A percentile compares a stretch with the other conserved stretches of the same genome.
Evolutionary conservation across 805 yeast genomes (phyloP).

Genomic region (Sungouiella thailandica): DNA sequence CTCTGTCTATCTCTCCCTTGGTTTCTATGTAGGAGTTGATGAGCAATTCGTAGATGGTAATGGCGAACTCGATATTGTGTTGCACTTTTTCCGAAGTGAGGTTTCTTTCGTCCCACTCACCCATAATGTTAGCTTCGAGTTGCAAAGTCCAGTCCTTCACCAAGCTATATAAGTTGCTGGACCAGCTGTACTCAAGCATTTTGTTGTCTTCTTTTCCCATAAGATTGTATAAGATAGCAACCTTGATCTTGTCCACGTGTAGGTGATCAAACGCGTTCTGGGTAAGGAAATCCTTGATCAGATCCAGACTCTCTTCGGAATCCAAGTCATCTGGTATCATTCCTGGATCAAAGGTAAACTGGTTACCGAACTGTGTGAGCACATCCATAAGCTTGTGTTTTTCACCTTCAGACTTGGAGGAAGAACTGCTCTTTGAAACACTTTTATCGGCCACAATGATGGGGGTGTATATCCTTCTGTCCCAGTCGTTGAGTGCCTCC

Average conservation of each 20-base stretch:
- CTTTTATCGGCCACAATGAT: constrained; percentile 13
- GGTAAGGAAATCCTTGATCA: constrained; percentile 12
- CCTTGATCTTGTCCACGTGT: constrained; percentile 21
- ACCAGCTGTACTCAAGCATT: constrained; percentile 38
- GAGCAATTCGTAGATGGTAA: constrained; percentile 43
- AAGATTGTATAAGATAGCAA: constrained; percentile 20
- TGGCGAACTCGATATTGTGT: constrained; percentile 20
- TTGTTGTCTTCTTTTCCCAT: constrained; percentile 20
- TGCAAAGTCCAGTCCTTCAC: constrained; percentile 29
- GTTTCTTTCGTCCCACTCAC: constrained; percentile 1
- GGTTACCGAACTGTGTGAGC: constrained; percentile 26
- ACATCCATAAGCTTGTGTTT: constrained; percentile 31
- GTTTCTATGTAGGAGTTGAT: constrained; percentile 36
- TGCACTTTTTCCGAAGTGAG: background rate
- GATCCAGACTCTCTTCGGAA: constrained; percentile 2
- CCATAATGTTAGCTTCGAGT: constrained; percentile 20
- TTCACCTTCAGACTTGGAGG: constrained; percentile 20
- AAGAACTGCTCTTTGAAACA: background rate
- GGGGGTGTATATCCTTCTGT: constrained; percentile 10
- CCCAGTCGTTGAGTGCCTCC: constrained; percentile 25
- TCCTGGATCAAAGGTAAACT: constrained; percentile 4
- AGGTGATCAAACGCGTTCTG: constrained; percentile 7
- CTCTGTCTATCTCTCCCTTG: constrained; percentile 22
- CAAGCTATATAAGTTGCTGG: constrained; percentile 5
- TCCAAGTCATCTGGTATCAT: constrained; percentile 4